phyloP scores from a whole-genome alignment of 371 early-diverging fungal genomes.

The Phascolomyces articulosus region DNA sequence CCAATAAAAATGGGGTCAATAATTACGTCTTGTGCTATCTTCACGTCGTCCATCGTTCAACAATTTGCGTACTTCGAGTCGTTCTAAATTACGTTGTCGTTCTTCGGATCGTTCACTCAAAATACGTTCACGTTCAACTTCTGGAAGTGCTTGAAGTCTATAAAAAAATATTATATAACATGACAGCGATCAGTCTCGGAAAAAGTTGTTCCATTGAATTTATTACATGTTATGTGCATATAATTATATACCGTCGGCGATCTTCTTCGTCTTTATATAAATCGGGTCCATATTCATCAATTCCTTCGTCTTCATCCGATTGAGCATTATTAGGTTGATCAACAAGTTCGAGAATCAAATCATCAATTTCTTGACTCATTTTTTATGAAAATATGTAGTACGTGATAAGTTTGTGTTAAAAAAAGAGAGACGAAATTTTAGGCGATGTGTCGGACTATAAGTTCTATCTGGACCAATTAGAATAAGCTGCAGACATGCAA shows the following conservation, averaged over 20 bases:
- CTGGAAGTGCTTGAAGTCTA: constrained; percentile 66
- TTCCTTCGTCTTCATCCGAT: constrained; percentile 60
- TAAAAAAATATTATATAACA: background rate
- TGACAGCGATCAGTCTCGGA: no score
- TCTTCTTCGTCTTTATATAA: constrained; percentile 80
- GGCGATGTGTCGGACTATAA: no score
- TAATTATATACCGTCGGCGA: constrained; percentile 45
- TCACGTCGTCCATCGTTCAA: constrained; percentile 59
- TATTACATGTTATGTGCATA: background rate
- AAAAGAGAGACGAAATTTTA: background rate
- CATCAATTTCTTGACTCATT: constrained; percentile 21
- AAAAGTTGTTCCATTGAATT: no score
- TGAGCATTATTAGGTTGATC: constrained; percentile 7
- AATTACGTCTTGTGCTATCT: constrained; percentile 60
- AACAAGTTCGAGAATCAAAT: constrained; percentile 23
- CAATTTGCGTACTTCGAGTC: constrained; percentile 60
- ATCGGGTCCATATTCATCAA: constrained; percentile 79
- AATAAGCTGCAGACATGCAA: no score
- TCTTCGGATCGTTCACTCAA: constrained; percentile 77
- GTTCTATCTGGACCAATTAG: no score
- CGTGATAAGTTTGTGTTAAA: no score
- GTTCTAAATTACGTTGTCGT: constrained; percentile 58
- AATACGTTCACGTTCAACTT: constrained; percentile 80
- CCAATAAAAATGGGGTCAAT: no score
- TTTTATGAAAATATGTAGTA: background rate